Base-by-base conservation (phyloP, 2,329 filamentous ascomycete genomes). In the Diplodia sapinea region DNA sequence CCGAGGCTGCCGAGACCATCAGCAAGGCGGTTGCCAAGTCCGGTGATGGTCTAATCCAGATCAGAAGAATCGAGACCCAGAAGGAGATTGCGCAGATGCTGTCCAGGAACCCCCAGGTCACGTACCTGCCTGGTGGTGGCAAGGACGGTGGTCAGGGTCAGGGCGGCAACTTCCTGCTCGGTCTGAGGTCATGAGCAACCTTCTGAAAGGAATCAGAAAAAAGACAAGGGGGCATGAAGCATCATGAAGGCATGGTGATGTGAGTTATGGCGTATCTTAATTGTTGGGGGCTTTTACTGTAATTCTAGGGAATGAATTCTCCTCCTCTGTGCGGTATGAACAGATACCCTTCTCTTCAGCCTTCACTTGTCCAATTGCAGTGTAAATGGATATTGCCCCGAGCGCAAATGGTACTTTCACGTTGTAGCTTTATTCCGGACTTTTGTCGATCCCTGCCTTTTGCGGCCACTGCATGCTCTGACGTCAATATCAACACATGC, bases 31-130 rank as follows among this genome's bases (percentile, higher is more conserved):
- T 99, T 73, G 89, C 92, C 73, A 97, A 96, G 88, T 87, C 88
- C 68, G 95, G 95, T 72, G 94, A 97, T 80, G 95, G 95, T 52
- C 85, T 99, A 75, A 91, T 99, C 72, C 89, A 95, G 87, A 98
- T 99, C 80, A 86, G 95, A 85, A 91, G 94, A 84, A 97, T 99
- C 76, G 95, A 99, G 85, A 96, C 95, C 15, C 94, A 92, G 78
- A 92, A 90, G 80, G 96, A 99, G 75, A 97, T 99, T 81, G 95
- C 95, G 11, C 88, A 93, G 81, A 94, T 94, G 72, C 82, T 99
- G 76, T 88, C 94, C 23, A 83, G 84, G 69, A 99, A 99, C 82
- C 94, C 95, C 69, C 98, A 99, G 75, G 94, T 99, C 65, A 94
- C 93, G 57, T 99, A 99, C 80, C 82, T 99, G 71, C 95, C 95